These are phyloP conservation scores for Nakaseomyces uthaithaninus DNA, from an alignment of 1,139 yeast genomes.

Conservation along the genomic window DNA sequence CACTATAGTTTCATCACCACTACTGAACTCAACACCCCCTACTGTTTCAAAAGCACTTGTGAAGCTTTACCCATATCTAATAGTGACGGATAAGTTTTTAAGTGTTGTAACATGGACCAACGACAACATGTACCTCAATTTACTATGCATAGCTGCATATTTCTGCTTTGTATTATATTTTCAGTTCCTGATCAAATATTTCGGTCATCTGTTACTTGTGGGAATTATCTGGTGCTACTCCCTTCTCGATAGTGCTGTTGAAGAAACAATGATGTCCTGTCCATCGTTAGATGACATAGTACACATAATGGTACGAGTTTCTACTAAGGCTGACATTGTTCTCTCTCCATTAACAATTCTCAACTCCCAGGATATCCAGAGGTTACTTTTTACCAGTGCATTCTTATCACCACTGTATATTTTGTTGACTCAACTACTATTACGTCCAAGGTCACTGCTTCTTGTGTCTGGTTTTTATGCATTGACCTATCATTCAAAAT, in stretches of 20 bases:
- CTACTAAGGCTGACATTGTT: slow-evolving; percentile 67
- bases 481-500: slow-evolving; percentile 77
- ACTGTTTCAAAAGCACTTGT: slow-evolving; percentile 78
- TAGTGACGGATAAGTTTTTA: slow-evolving; percentile 60
- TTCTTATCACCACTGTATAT: slow-evolving; percentile 81
- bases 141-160: slow-evolving; percentile 51
- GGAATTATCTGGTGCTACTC: slow-evolving; percentile 62
- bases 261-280: slow-evolving; percentile 49
- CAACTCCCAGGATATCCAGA: slow-evolving; percentile 68
- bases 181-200: slow-evolving; percentile 62
- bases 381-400: slow-evolving; percentile 74
- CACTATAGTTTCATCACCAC: slow-evolving; percentile 44
- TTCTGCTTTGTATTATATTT: slow-evolving; percentile 64
- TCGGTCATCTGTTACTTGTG: slow-evolving; percentile 74
- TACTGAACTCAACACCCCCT: slow-evolving; percentile 80
- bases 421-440: slow-evolving; percentile 55
- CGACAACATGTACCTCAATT: slow-evolving; percentile 70
- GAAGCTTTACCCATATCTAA: slow-evolving; percentile 74
- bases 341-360: slow-evolving; percentile 70
- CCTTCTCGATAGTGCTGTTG: slow-evolving; percentile 44
- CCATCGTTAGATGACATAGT: slow-evolving; percentile 88
- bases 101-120: slow-evolving; percentile 86
- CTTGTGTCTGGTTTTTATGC: slow-evolving; percentile 53
- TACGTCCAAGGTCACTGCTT: slow-evolving; percentile 64
- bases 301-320: slow-evolving; percentile 65